Percentiles rank a stretch among this genome's conserved stretches.
Evolutionary conservation across 768 basidiomycete genomes (phyloP).

Genomic region (Rhodosporidiobolus sp.): DNA sequence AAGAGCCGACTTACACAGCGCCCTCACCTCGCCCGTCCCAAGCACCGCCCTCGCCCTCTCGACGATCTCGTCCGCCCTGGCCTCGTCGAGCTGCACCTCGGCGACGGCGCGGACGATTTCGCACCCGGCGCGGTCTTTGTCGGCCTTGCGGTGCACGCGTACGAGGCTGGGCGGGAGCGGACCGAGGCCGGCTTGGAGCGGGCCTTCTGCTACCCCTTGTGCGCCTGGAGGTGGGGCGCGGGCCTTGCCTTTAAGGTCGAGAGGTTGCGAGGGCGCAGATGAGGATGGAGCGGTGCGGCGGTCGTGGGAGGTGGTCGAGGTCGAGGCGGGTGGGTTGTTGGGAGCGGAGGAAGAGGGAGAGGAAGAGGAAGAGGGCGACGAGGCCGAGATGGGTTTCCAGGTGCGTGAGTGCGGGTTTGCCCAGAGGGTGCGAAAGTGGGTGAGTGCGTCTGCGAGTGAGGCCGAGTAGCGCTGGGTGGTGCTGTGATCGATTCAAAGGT

Average conservation of each 20-base stretch:
- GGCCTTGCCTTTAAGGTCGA: neutral
- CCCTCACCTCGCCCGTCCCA: slow-evolving; percentile 77
- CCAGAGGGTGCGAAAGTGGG: neutral
- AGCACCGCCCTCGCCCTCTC: slow-evolving; percentile 71
- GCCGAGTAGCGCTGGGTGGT: slow-evolving; percentile 2
- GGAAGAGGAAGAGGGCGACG: neutral
- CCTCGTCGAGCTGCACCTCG: slow-evolving; percentile 4
- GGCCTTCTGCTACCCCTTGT: no score
- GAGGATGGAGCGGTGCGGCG: neutral
- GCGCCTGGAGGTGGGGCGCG: neutral
- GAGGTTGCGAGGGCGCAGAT: no score
- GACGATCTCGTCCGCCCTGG: neutral
- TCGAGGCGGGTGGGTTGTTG: neutral
- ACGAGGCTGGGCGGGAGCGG: no score
- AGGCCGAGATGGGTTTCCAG: slow-evolving; percentile 4
- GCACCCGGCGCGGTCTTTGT: slow-evolving; percentile 45
- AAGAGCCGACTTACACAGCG: slow-evolving; percentile 51
- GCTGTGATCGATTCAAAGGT: neutral
- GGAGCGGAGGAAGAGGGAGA: neutral
- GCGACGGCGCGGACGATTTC: slow-evolving; percentile 42
- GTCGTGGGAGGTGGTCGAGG: no score
- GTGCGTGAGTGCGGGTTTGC: neutral
- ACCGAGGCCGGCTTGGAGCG: neutral
- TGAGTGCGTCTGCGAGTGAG: neutral
- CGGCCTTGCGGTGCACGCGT: neutral